These are phyloP conservation scores for Hyaloscypha hepaticicola DNA, from an alignment of 495 filamentous ascomycete genomes.

Conservation along the genomic window DNA sequence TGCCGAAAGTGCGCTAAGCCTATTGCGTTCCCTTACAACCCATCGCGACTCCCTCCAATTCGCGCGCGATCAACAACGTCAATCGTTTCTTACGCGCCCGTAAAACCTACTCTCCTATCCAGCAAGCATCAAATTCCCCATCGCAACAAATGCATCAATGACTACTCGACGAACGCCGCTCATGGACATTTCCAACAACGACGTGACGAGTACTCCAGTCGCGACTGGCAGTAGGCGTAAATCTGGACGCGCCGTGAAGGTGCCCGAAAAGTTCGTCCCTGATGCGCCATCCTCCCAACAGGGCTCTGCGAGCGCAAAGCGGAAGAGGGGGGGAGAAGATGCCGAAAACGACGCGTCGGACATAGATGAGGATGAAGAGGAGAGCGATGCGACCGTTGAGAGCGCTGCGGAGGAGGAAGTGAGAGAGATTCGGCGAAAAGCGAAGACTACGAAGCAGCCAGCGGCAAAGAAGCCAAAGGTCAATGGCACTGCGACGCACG, in stretches of 20 bases:
- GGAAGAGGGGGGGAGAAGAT: constrained; percentile 50
- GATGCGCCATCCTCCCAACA: constrained; percentile 38
- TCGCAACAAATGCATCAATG: constrained; percentile 33
- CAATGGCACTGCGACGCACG: constrained; percentile 50
- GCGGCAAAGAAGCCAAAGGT: constrained; percentile 74
- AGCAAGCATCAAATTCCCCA: constrained; percentile 12
- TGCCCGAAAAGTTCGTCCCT: constrained; percentile 63
- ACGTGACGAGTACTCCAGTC: constrained; percentile 52
- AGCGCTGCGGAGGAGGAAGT: constrained; percentile 45
- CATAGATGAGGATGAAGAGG: constrained; percentile 41
- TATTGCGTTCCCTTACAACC: background rate
- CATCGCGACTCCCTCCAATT: constrained; percentile 17
- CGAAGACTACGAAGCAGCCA: constrained; percentile 52
- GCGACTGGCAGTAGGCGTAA: constrained; percentile 60
- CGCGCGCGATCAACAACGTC: constrained; percentile 15
- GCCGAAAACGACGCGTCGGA: constrained; percentile 38
- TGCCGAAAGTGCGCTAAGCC: constrained; percentile 6
- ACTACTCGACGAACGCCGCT: constrained; percentile 42
- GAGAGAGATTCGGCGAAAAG: constrained; percentile 41
- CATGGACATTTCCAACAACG: constrained; percentile 60
- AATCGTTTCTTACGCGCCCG: constrained; percentile 22
- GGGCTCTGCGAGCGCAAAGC: constrained; percentile 42
- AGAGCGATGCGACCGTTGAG: constrained; percentile 36
- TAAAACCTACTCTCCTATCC: background rate
- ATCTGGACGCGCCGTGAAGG: constrained; percentile 77